Base-by-base conservation (phyloP, 345 rosid species). In the Aethionema arabicum region DNA sequence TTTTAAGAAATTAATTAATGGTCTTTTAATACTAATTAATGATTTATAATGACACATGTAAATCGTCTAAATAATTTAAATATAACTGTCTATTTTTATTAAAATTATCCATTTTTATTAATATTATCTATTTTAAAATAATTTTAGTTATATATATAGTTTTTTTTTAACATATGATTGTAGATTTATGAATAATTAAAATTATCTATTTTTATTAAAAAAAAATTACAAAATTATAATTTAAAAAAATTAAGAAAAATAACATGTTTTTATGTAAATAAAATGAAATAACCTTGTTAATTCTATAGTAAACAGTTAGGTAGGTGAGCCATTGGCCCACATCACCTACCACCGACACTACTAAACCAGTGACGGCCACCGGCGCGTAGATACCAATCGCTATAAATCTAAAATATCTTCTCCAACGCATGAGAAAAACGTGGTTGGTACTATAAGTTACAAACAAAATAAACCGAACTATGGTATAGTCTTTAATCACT, bases 391-490 rank as follows among this genome's bases (percentile, higher is more conserved):
- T 39, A 8, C 32, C 11, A 58, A 8, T 6, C 16, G 38, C 32
- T 50, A 58, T 52, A 33, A 50, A 35, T 14, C 27, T 38, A 37
- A 7, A 3, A 44, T 43, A 35, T 42, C 12, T 30, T 3, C 6
- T 52, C 59, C 46, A 45, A 46, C 69, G 46, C 54, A 31, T 33
- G 32, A n/a, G 44, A 10, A 43, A 13, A 65, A 68, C 72, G 72
- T 68, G 72, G 54, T 52, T 52, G 43, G 44, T 29, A 37, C 27
- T 11, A 6, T 5, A 51, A 4, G 11, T 48, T 40, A 29, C 21
- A 29, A 1, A 52, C 66, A 59, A 52, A 68, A 12, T 47, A 68
- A 52, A 52, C 66, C 72, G 66, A 52, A 41, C 0, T 6, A 16
- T 38, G 35, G 33, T 65, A 37, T 10, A 4, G 30, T 57, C 10